Evolutionary conservation across 2,329 filamentous ascomycete species (phyloP).

Genomic region (Aphanoascus verrucosus): DNA sequence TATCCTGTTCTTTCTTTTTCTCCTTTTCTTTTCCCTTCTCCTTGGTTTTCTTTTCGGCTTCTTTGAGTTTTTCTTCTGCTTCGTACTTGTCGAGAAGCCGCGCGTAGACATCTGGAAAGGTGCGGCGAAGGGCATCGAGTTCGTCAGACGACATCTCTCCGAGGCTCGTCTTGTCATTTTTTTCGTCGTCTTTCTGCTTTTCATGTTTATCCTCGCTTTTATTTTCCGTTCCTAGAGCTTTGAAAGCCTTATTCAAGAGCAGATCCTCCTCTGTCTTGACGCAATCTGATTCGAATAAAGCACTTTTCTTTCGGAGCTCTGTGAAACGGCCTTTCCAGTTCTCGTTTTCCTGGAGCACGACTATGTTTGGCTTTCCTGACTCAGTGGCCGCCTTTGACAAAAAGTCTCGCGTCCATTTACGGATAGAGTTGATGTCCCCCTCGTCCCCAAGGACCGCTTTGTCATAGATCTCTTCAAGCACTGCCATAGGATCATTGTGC

Average conservation of each 20-base stretch:
- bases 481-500: conserved; percentile 11
- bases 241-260: conserved; percentile 9
- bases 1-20: conserved; percentile 22
- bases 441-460: conserved; percentile 4
- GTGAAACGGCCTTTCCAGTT: conserved; percentile 12
- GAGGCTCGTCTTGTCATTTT: neutral
- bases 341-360: conserved; percentile 11
- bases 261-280: conserved; percentile 4
- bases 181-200: conserved; percentile 13
- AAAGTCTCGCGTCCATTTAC: conserved; percentile 14
- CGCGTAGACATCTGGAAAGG: conserved; percentile 3
- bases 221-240: conserved; percentile 1
- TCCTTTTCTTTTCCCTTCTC: conserved; percentile 39
- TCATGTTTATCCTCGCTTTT: neutral
- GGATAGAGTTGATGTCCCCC: conserved; percentile 10
- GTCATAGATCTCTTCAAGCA: conserved; percentile 15
- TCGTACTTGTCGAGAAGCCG: conserved; percentile 1
- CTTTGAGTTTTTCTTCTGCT: conserved; percentile 1
- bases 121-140: neutral
- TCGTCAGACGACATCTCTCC: neutral
- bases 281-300: conserved; percentile 12
- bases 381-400: conserved; percentile 6
- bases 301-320: conserved; percentile 4
- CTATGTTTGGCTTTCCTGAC: conserved; percentile 9
- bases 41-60: conserved; percentile 4